A percentile compares a stretch with the other conserved stretches of the same genome.
Conservation (phyloP, 768 basidiomycete species). For the Kwoniella heveanensis region DNA sequence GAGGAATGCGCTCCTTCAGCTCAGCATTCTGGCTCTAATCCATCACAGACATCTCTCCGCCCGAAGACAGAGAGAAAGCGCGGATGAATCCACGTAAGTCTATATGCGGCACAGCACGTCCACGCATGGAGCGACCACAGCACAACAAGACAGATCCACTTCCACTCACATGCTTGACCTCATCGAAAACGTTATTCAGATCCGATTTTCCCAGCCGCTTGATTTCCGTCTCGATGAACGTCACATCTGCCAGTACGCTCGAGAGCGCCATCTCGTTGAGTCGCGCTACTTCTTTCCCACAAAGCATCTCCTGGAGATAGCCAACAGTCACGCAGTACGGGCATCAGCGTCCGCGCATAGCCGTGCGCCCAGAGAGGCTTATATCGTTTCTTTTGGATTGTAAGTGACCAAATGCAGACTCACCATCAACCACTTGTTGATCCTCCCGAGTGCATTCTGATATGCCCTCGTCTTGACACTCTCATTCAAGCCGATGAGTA, state of each 20-base stretch:
- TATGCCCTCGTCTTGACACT: slow-evolving; percentile 87
- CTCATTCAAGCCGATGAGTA: slow-evolving; percentile 74
- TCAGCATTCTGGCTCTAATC: not conserved
- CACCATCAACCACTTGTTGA: slow-evolving; percentile 86
- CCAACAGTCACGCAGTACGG: not conserved
- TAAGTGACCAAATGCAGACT: slow-evolving; percentile 54
- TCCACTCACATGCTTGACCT: slow-evolving; percentile 71
- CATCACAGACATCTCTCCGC: no score
- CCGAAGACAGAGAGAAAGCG: no score
- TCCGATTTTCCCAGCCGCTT: slow-evolving; percentile 72
- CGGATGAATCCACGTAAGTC: no score
- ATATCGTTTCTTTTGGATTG: no score
- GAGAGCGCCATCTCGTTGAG: slow-evolving; percentile 89
- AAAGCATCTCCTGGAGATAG: slow-evolving; percentile 32
- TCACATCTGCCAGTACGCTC: slow-evolving; percentile 81
- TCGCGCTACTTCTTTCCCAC: slow-evolving; percentile 63
- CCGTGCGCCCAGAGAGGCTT: no score
- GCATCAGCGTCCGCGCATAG: not conserved
- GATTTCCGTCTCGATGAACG: slow-evolving; percentile 85
- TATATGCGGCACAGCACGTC: no score
- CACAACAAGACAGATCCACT: no score
- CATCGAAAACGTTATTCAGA: slow-evolving; percentile 71
- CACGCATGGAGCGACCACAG: no score
- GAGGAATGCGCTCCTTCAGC: not conserved
- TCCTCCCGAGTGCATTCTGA: slow-evolving; percentile 80